Evolutionary conservation across 208 protist genomes (phyloP).

Genomic region (Trypanosoma theileri): DNA sequence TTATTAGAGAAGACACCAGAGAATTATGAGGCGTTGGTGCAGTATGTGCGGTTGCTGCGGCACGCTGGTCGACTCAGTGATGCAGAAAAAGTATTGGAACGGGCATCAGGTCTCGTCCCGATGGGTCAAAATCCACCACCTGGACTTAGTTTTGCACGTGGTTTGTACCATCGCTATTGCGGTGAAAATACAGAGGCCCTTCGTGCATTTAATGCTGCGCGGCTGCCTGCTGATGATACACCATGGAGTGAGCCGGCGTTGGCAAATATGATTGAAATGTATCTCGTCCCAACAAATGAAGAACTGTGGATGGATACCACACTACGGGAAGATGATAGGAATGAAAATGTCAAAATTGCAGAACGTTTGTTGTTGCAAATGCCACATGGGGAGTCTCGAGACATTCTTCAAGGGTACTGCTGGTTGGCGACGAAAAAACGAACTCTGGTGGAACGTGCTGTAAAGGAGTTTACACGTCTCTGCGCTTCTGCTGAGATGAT

Average conservation of each 20-base stretch:
- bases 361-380: constrained; percentile 85
- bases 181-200: constrained; percentile 90
- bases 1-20: constrained; percentile 83
- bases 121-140: constrained; percentile 53
- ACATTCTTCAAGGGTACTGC: constrained; percentile 79
- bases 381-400: constrained; percentile 49
- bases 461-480: constrained; percentile 64
- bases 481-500: constrained; percentile 9
- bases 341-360: constrained; percentile 78
- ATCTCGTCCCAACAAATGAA: constrained; percentile 87
- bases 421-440: constrained; percentile 65
- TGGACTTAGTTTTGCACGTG: constrained; percentile 85
- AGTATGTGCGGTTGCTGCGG: constrained; percentile 85
- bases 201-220: constrained; percentile 82
- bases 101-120: constrained; percentile 36
- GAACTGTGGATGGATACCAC: constrained; percentile 72
- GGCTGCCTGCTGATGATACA: constrained; percentile 74
- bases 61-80: constrained; percentile 78
- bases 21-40: constrained; percentile 88
- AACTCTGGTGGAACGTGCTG: constrained; percentile 63
- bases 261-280: constrained; percentile 94
- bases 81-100: constrained; percentile 50
- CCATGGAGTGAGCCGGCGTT: constrained; percentile 83
- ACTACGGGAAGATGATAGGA: constrained; percentile 39
- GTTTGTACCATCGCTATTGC: constrained; percentile 72